A percentile compares a stretch with the other conserved stretches of the same genome.
Conservation (phyloP, 805 yeast species). For the Yarrowia alimentaria region DNA sequence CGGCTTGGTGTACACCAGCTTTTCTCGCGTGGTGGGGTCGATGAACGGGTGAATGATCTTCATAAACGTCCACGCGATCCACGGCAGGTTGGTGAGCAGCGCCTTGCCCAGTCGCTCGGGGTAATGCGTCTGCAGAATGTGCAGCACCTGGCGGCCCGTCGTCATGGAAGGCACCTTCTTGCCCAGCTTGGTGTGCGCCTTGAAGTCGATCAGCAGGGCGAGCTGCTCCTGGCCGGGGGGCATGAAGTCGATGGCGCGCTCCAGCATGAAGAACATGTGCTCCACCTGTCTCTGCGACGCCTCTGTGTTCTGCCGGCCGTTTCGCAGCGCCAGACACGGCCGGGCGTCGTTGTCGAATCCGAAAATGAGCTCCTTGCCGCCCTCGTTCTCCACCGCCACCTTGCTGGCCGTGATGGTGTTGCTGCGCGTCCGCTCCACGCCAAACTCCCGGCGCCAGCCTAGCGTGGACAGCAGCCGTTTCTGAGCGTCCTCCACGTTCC, state of each 20-base stretch:
- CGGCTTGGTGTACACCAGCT: slow-evolving; percentile 87
- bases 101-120: slow-evolving; percentile 97
- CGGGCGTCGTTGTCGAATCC: slow-evolving; percentile 89
- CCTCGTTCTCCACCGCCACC: slow-evolving; percentile 65
- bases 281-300: slow-evolving; percentile 91
- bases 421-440: slow-evolving; percentile 44
- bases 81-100: slow-evolving; percentile 85
- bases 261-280: slow-evolving; percentile 89
- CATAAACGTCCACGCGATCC: slow-evolving; percentile 89
- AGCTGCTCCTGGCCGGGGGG: slow-evolving; percentile 94
- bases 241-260: slow-evolving; percentile 90
- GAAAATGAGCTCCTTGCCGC: slow-evolving; percentile 88
- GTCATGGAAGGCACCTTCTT: slow-evolving; percentile 84
- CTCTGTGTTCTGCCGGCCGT: slow-evolving; percentile 95
- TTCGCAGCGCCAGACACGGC: slow-evolving; percentile 88
- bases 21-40: slow-evolving; percentile 92
- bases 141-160: slow-evolving; percentile 86
- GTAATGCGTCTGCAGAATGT: slow-evolving; percentile 92
- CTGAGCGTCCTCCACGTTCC: slow-evolving; percentile 72
- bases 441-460: slow-evolving; percentile 94
- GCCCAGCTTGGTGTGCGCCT: slow-evolving; percentile 61
- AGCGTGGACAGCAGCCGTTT: slow-evolving; percentile 72
- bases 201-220: slow-evolving; percentile 88
- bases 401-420: slow-evolving; percentile 39
- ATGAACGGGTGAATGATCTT: slow-evolving; percentile 92